Evolutionary conservation across 495 filamentous ascomycete genomes (phyloP), one percentile per base, ranked within the genome.

Genomic region (Tuber brumale): DNA sequence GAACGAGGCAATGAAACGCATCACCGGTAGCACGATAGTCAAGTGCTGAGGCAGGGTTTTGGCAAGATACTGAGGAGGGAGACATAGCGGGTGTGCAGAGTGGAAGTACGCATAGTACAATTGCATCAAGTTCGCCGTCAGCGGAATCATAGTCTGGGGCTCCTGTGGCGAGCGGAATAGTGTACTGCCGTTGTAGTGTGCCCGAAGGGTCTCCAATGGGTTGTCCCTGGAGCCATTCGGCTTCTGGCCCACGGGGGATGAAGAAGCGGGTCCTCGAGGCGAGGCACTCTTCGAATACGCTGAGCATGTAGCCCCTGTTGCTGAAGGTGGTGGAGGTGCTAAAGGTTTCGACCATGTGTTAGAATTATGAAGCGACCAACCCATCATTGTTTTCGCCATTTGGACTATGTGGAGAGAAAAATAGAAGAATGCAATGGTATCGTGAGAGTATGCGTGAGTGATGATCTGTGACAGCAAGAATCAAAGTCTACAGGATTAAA

Each of bases 1-100:
- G 77, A 89, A 87, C 0, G 90, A 90, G 66, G 90, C 91, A 44
- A 93, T 87, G 84, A 89, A 93, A 72, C 90, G 87, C 84, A 93
- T 92, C 39, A 91, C 91, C 41, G 90, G 86, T 69, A 90, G 73
- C 18, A 88, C 66, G 37, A 76, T 75, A 45, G 72, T 73, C 42
- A 83, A 76, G 27, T 81, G 82, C 10, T 75, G 43, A 3, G 73
- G 71, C 7, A 57, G 51, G 0, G 74, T 78, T 44, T 74, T 76
- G 42, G 81, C 74, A 23, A 83, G 71, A 43, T 83, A 84, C 23
- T 73, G 51, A 2, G 85, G 85, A 2, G 84, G 87, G 6, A 90
- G 85, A 72, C 89, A 83, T 77, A 93, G 88, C 0, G 92, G 92
- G 81, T 95, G 92, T 5, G 88, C 87, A 5, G 86, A 86, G 78